These are phyloP conservation scores for Echium plantagineum DNA, from an alignment of 257 asterid species.

Conservation along the genomic window DNA sequence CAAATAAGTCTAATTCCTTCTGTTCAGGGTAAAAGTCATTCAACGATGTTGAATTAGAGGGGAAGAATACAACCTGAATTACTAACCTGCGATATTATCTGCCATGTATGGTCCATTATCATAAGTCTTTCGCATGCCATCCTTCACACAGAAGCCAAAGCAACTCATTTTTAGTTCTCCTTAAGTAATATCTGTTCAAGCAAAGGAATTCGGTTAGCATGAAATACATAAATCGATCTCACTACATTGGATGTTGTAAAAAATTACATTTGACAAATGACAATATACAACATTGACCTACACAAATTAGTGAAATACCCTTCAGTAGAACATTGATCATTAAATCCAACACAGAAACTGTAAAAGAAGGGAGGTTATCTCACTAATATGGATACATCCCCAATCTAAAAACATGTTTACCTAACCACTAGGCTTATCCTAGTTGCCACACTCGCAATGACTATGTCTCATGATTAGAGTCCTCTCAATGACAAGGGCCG, in stretches of 20 bases:
- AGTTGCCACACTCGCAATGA: too few relatives aligned
- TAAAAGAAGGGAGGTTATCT: not conserved
- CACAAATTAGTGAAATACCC: not conserved
- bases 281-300: too few relatives aligned
- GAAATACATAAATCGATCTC: not conserved
- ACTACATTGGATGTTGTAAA: too few relatives aligned
- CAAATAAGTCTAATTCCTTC: not conserved
- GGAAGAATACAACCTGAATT: slow-evolving; percentile 2
- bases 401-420: too few relatives aligned
- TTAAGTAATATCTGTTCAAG: slow-evolving; percentile 7
- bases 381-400: too few relatives aligned
- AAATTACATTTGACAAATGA: not conserved
- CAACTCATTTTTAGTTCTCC: slow-evolving; percentile 40
- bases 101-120: slow-evolving; percentile 47
- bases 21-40: not conserved
- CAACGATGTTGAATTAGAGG: not conserved
- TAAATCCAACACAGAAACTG: not conserved
- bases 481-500: too few relatives aligned
- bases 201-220: slow-evolving; percentile 6
- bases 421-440: too few relatives aligned
- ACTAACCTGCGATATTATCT: slow-evolving; percentile 40
- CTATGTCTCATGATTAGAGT: too few relatives aligned
- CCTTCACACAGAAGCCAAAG: slow-evolving; percentile 48
- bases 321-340: not conserved
- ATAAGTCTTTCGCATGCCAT: slow-evolving; percentile 44